phyloP scores from a whole-genome alignment of 148 eudicot species.

The Rhododendron williamsianum region DNA sequence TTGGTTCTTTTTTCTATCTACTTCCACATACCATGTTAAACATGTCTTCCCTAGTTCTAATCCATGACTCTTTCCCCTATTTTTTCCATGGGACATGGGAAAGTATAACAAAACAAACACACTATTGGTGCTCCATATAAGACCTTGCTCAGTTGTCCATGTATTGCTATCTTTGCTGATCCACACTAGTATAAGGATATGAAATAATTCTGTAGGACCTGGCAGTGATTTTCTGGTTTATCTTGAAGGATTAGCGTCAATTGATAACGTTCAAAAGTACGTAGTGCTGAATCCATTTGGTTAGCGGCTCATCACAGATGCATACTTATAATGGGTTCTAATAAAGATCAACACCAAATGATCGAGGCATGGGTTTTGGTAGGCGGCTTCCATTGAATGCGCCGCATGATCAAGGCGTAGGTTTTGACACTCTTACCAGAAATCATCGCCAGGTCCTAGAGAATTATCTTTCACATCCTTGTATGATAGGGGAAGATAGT shows the following conservation, averaged over 20 bases:
- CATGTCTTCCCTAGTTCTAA: too few species aligned
- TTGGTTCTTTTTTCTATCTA: too few species aligned
- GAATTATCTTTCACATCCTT: conserved; percentile 38
- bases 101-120: conserved; percentile 70
- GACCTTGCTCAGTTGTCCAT: conserved; percentile 64
- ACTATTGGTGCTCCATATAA: conserved; percentile 70
- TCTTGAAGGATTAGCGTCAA: conserved; percentile 48
- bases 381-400: conserved; percentile 32
- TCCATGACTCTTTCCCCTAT: too few species aligned
- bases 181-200: conserved; percentile 35
- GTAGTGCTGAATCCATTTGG: conserved; percentile 62
- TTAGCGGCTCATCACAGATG: conserved; percentile 46
- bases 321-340: conserved; percentile 3
- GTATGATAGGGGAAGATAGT: conserved; percentile 40
- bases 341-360: conserved; percentile 25
- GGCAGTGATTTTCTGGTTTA: conserved; percentile 50
- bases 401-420: conserved; percentile 34
- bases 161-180: conserved; percentile 64
- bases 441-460: conserved; percentile 50
- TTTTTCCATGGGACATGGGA: conserved; percentile 40
- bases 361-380: conserved; percentile 38
- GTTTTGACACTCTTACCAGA: conserved; percentile 19
- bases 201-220: conserved; percentile 55
- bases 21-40: too few species aligned
- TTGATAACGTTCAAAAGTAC: conserved; percentile 54